phyloP scores from a whole-genome alignment of 2,329 filamentous ascomycete species.

The Raffaelea arxii region DNA sequence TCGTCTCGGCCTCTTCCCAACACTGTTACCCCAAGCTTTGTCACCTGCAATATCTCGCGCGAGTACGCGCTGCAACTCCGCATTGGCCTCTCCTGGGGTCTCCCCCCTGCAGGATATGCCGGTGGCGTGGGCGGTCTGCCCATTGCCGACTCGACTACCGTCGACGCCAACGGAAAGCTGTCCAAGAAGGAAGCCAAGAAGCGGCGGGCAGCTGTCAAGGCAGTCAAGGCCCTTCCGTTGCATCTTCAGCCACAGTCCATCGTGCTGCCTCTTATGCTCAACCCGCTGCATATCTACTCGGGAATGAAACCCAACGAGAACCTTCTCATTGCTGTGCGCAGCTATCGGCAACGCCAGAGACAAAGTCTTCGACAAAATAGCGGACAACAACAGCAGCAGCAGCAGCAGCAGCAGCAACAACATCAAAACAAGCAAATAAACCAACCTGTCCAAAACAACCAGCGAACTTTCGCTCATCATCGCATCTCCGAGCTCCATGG shows the following conservation, averaged over 20 bases:
- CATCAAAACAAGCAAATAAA: slow-evolving; percentile 4
- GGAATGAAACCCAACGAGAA: slow-evolving; percentile 74
- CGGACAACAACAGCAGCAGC: background rate
- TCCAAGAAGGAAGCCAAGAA: slow-evolving; percentile 7
- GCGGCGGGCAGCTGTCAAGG: slow-evolving; percentile 19
- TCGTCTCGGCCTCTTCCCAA: slow-evolving; percentile 63
- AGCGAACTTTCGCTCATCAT: too few relatives aligned
- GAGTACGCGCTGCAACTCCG: slow-evolving; percentile 77
- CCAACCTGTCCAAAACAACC: background rate
- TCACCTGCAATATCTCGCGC: slow-evolving; percentile 77
- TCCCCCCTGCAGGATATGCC: slow-evolving; percentile 25
- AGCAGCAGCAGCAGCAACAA: background rate
- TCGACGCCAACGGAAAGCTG: background rate
- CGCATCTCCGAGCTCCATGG: too few relatives aligned
- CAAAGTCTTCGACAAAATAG: background rate
- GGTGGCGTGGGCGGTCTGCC: background rate
- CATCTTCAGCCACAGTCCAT: slow-evolving; percentile 54
- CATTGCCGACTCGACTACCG: background rate
- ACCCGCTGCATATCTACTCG: slow-evolving; percentile 68
- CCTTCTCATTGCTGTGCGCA: slow-evolving; percentile 53
- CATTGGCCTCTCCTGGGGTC: slow-evolving; percentile 67
- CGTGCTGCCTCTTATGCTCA: slow-evolving; percentile 68
- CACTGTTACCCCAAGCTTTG: slow-evolving; percentile 77
- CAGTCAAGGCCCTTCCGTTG: slow-evolving; percentile 21
- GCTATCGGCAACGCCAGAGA: slow-evolving; percentile 14